These are phyloP conservation scores for Xylaria sp. DNA, from an alignment of 2,329 filamentous ascomycete genomes.

Conservation along the genomic window DNA sequence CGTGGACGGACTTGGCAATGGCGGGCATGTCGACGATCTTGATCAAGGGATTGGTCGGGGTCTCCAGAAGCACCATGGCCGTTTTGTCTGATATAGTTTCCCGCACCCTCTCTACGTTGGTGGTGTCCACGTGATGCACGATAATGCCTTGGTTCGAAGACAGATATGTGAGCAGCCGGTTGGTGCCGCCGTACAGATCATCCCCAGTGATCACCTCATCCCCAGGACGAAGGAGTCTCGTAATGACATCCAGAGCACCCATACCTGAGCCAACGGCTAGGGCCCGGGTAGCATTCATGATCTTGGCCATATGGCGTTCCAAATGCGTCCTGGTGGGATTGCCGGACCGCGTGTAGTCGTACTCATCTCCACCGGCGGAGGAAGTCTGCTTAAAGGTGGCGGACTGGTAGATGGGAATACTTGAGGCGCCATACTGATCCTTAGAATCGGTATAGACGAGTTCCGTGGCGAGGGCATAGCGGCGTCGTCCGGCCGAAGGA, in stretches of 20 bases:
- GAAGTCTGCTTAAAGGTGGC: constrained; percentile 97
- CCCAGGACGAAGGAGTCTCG: constrained; percentile 85
- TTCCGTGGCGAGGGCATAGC: constrained; percentile 95
- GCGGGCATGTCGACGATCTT: constrained; percentile 93
- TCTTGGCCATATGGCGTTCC: constrained; percentile 96
- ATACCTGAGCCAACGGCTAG: constrained; percentile 96
- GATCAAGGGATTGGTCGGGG: constrained; percentile 96
- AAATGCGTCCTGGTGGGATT: constrained; percentile 97
- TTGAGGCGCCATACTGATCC: constrained; percentile 97
- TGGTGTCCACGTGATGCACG: constrained; percentile 97
- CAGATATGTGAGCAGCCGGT: constrained; percentile 92
- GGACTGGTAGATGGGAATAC: constrained; percentile 97
- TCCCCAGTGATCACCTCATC: constrained; percentile 98
- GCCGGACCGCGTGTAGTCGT: constrained; percentile 97
- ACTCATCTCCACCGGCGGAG: constrained; percentile 83
- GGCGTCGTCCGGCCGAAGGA: constrained; percentile 80
- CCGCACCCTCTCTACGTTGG: constrained; percentile 75
- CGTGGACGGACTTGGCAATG: constrained; percentile 81
- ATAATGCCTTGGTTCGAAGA: constrained; percentile 89
- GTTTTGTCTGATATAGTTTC: constrained; percentile 80
- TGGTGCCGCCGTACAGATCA: constrained; percentile 94
- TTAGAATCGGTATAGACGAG: constrained; percentile 95
- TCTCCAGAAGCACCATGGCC: constrained; percentile 94
- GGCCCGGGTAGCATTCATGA: constrained; percentile 93
- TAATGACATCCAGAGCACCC: constrained; percentile 97